A percentile compares a stretch with the other conserved stretches of the same genome.
Evolutionary conservation across 176 grass and related monocot genomes (phyloP).

Genomic region (Alopecurus myosuroides): DNA sequence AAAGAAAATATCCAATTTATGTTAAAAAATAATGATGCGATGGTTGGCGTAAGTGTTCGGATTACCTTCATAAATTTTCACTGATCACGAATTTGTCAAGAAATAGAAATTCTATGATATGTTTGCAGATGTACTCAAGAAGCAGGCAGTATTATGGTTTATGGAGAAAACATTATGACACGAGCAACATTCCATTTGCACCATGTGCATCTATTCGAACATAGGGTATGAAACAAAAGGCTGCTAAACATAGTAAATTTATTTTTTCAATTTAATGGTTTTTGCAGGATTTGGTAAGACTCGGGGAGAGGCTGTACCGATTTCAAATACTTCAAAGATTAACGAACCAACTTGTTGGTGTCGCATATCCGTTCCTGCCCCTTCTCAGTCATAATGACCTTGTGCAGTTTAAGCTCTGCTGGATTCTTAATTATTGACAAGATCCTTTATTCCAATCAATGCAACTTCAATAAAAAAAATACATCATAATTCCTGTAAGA

Average conservation of each 20-base stretch:
- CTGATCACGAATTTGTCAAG: background rate
- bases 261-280: too few relatives aligned
- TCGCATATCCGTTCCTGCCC: conserved; percentile 60
- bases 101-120: background rate
- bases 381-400: too few relatives aligned
- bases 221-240: background rate
- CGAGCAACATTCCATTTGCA: background rate
- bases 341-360: conserved; percentile 61
- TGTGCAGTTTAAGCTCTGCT: too few relatives aligned
- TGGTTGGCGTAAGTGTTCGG: background rate
- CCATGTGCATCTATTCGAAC: background rate
- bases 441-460: conserved; percentile 61
- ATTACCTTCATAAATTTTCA: background rate
- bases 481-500: background rate
- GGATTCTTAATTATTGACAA: conserved; percentile 71
- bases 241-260: too few relatives aligned
- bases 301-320: conserved; percentile 41
- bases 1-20: background rate
- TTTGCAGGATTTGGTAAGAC: too few relatives aligned
- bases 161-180: background rate
- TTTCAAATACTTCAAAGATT: conserved; percentile 66
- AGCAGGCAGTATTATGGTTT: background rate
- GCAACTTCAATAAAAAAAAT: conserved; percentile 50
- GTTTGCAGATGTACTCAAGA: background rate
- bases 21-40: background rate